phyloP scores from a whole-genome alignment of 2,329 filamentous ascomycete genomes.

The Lizonia empirigonia region DNA sequence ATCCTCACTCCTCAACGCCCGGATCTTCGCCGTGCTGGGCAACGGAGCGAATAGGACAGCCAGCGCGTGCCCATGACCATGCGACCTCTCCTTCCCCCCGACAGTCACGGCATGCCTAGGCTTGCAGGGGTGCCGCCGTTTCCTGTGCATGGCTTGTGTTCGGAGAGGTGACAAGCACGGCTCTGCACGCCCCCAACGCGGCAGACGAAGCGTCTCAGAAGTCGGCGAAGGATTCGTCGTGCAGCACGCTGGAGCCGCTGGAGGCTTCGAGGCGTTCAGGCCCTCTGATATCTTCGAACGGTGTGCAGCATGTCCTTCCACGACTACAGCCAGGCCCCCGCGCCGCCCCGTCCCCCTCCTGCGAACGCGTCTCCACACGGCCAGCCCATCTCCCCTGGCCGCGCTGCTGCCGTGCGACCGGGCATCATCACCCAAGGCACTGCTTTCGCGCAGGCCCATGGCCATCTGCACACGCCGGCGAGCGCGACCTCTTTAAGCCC shows the following conservation, averaged over 20 bases:
- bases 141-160: conserved; percentile 19
- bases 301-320: conserved; percentile 30
- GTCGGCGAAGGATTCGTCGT: conserved; percentile 27
- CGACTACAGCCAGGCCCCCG: conserved; percentile 20
- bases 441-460: conserved; percentile 47
- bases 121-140: conserved; percentile 17
- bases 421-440: conserved; percentile 47
- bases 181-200: conserved; percentile 14
- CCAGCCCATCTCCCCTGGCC: conserved; percentile 13
- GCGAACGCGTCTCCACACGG: conserved; percentile 34
- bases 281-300: conserved; percentile 15
- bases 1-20: conserved; percentile 21
- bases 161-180: conserved; percentile 27
- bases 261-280: conserved; percentile 37
- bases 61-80: conserved; percentile 19
- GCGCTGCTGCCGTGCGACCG: conserved; percentile 46
- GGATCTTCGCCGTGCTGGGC: conserved; percentile 24
- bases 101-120: conserved; percentile 15
- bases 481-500: conserved; percentile 47
- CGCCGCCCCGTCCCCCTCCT: conserved; percentile 35
- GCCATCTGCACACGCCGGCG: conserved; percentile 44
- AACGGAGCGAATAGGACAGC: conserved; percentile 24
- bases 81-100: conserved; percentile 19
- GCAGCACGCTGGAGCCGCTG: conserved; percentile 37
- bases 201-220: conserved; percentile 14